Conservation (phyloP, 2,329 filamentous ascomycete genomes). For the Rhytidhysteron rufulum region DNA sequence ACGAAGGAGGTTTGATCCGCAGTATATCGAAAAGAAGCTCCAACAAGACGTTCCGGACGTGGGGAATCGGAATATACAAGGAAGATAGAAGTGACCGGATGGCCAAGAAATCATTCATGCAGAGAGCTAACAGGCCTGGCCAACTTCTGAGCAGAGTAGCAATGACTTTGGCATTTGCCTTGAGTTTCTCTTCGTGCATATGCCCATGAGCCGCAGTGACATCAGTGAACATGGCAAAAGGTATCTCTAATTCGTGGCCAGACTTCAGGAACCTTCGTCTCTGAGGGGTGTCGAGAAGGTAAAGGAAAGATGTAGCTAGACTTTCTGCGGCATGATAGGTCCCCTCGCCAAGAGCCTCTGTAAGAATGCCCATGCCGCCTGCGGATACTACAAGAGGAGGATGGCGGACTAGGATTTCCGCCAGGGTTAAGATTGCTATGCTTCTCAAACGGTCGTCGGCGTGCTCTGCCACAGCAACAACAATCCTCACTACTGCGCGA, state of each 20-base stretch:
- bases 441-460: slow-evolving; percentile 79
- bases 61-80: slow-evolving; percentile 55
- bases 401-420: slow-evolving; percentile 85
- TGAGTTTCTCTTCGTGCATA: slow-evolving; percentile 62
- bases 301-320: slow-evolving; percentile 80
- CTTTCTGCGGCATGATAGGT: slow-evolving; percentile 91
- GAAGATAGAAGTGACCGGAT: slow-evolving; percentile 74
- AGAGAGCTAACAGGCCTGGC: slow-evolving; percentile 84
- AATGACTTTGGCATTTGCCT: slow-evolving; percentile 89
- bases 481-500: slow-evolving; percentile 77
- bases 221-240: slow-evolving; percentile 89
- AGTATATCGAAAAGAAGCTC: slow-evolving; percentile 82
- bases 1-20: slow-evolving; percentile 87
- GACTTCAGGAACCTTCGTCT: slow-evolving; percentile 78
- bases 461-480: slow-evolving; percentile 86
- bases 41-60: slow-evolving; percentile 71
- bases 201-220: slow-evolving; percentile 52
- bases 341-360: slow-evolving; percentile 87
- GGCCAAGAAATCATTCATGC: slow-evolving; percentile 82
- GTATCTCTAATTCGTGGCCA: slow-evolving; percentile 81
- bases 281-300: slow-evolving; percentile 79
- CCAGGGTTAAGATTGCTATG: slow-evolving; percentile 88
- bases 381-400: slow-evolving; percentile 76
- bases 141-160: slow-evolving; percentile 87
- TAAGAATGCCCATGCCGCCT: slow-evolving; percentile 79